Evolutionary conservation across 495 filamentous ascomycete species (phyloP).

Genomic region (Aspergillus mulundensis): DNA sequence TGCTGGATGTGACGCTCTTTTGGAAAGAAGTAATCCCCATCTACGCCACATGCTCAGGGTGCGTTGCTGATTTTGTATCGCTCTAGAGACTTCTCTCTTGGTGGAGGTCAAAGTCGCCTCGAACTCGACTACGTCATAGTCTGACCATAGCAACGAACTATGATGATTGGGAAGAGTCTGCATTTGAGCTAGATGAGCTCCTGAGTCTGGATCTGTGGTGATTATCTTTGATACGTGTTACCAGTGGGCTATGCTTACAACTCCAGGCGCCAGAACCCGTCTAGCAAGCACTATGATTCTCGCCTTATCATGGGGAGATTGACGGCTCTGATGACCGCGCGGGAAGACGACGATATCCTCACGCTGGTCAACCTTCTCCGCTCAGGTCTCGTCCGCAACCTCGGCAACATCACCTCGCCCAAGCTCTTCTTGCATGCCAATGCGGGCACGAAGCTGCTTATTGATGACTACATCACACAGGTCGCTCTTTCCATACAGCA

Average conservation of each 20-base stretch:
- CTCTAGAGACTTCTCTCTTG: slow-evolving; percentile 30
- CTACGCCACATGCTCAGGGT: neutral
- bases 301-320: slow-evolving; percentile 76
- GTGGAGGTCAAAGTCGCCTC: slow-evolving; percentile 39
- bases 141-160: slow-evolving; percentile 63
- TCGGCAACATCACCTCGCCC: slow-evolving; percentile 85
- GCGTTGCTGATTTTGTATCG: neutral
- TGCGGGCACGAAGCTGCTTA: slow-evolving; percentile 82
- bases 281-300: slow-evolving; percentile 84
- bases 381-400: slow-evolving; percentile 82
- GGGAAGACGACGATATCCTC: slow-evolving; percentile 72
- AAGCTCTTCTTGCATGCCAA: slow-evolving; percentile 82
- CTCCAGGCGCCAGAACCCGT: slow-evolving; percentile 71
- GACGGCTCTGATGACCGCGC: slow-evolving; percentile 64
- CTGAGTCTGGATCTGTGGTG: slow-evolving; percentile 81
- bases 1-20: slow-evolving; percentile 59
- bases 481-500: slow-evolving; percentile 76
- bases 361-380: slow-evolving; percentile 74
- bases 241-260: neutral
- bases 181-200: slow-evolving; percentile 72
- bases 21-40: slow-evolving; percentile 55
- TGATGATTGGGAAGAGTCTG: slow-evolving; percentile 81
- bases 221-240: neutral
- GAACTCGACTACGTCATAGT: slow-evolving; percentile 26
- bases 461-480: slow-evolving; percentile 87